Evolutionary conservation across 257 asterid species (phyloP), one percentile per base, ranked within the genome.

Genomic region (Thymus mandschuricus): DNA sequence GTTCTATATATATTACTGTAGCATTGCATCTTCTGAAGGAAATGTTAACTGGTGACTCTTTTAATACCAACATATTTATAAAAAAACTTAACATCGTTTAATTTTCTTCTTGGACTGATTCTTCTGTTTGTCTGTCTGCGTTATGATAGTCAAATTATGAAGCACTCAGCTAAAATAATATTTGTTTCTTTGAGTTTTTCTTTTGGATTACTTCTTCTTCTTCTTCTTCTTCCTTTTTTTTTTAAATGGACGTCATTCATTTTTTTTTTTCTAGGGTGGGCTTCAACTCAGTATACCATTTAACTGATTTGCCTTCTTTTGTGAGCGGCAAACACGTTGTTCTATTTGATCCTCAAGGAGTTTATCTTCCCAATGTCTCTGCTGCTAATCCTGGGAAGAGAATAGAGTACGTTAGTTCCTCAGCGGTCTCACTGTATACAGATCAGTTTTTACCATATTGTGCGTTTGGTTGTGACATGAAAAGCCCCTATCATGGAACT

Each of bases 241-340:
- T 30, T 38, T 63, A 74, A 71, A 56, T 76, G 64, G 66, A 67
- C 70, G 69, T 76, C 75, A 75, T 70, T 80, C 64, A 72, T 44
- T 76, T 30, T 80, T 81, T 76, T 76, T 29, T 80, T 81, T 82
- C 69, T 77, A 90, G 98, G 96, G 97, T 93, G 87, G 98, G 98
- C 80, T 93, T 93, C 96, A 91, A 93, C 87, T 91, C 98, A 30
- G 98, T 93, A 57, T 93, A 93, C 87, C 98, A 93, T 84, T 78
- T 93, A 70, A 93, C 98, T 3, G 98, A 93, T 82, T 82, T 93
- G 84, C 97, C 97, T 66, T 93, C 98, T 44, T 93, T 93, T 81
- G 88, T 91, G 84, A 93, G 98, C 71, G 98, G 96, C 64, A 90
- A 93, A 76, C 87, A 93, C 79, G 86, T 91, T 70, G 98, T 93